Percentiles rank a stretch among this genome's conserved stretches.
These are phyloP conservation scores for Cystoisospora suis DNA, from an alignment of 169 alveolate species.

Conservation along the genomic window DNA sequence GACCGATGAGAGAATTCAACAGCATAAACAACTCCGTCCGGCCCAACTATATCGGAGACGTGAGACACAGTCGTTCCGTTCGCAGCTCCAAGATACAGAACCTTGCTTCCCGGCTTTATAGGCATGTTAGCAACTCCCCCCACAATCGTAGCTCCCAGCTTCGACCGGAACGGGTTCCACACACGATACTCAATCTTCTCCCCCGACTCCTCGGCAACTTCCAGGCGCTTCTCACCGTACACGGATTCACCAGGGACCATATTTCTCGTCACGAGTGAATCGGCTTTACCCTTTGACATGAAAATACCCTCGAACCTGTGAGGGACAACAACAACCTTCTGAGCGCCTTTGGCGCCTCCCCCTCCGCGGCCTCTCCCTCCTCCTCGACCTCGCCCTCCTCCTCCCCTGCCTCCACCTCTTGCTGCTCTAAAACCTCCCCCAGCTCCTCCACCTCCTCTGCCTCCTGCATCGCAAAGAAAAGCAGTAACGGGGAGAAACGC, in stretches of 20 bases:
- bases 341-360: slow-evolving; percentile 78
- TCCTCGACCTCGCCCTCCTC: slow-evolving; percentile 40
- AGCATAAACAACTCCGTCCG: slow-evolving; percentile 97
- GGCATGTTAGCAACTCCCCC: slow-evolving; percentile 97
- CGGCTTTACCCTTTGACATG: slow-evolving; percentile 95
- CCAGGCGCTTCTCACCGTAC: slow-evolving; percentile 98
- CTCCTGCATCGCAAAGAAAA: background rate
- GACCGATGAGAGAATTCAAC: slow-evolving; percentile 98
- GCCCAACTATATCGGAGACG: slow-evolving; percentile 99
- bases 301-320: slow-evolving; percentile 97
- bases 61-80: slow-evolving; percentile 96
- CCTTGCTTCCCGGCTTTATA: slow-evolving; percentile 96
- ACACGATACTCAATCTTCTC: slow-evolving; percentile 96
- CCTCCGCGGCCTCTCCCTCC: slow-evolving; percentile 58
- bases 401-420: slow-evolving; percentile 58
- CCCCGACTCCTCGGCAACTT: slow-evolving; percentile 66
- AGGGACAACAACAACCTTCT: slow-evolving; percentile 93
- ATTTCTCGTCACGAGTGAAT: slow-evolving; percentile 95
- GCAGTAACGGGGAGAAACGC: background rate
- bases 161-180: slow-evolving; percentile 99
- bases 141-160: slow-evolving; percentile 97
- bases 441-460: slow-evolving; percentile 16
- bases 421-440: slow-evolving; percentile 44
- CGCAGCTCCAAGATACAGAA: slow-evolving; percentile 90
- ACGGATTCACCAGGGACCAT: slow-evolving; percentile 98